Evolutionary conservation across 2,329 filamentous ascomycete species (phyloP), one percentile per base, ranked within the genome.

Genomic region (Aspergillus brasiliensis): DNA sequence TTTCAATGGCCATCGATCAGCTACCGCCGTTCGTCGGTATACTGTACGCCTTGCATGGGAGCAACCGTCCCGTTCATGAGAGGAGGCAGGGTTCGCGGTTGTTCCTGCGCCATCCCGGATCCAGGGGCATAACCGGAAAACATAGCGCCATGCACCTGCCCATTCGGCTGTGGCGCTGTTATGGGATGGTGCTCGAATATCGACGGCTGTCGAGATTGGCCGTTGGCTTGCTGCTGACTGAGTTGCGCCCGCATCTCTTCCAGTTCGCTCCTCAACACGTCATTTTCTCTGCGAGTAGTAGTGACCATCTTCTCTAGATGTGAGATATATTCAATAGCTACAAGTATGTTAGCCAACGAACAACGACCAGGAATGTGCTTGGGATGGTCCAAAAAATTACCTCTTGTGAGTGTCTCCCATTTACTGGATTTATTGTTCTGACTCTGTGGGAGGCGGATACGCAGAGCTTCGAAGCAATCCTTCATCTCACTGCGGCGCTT

Each of bases 401-500:
- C 78, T 74, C 78, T 71, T 23, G 78, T 81, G 19, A 82, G 66
- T 1, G 80, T 82, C 63, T 82, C 80, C 80, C 80, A 82, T 71
- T 82, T 82, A 68, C 80, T 82, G 7, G 80, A 82, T 63, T 82
- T 82, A 67, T 80, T 81, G 62, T 78, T 80, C 63, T 81, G 79
- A 57, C 70, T 75, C 15, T 77, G 72, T 3, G 80, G 80, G 1
- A 82, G 72, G 28, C 78, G 76, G 38, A 74, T 66, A 28, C 80
- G 75, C 46, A 82, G 66, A 19, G 74, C 69, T 65, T 82, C 80
- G 61, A 82, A 82, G 52, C 80, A 80, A 65, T 81, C 79, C 61
- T 82, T 82, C 80, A 82, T 82, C 62, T 82, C 80, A 58, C 80
- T 82, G 48, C 80, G 78, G 38, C 80, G 79, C 67, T 82, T 82